Evolutionary conservation across 768 basidiomycete species (phyloP), one percentile per base, ranked within the genome.

Genomic region (Daedaleopsis sinensis): DNA sequence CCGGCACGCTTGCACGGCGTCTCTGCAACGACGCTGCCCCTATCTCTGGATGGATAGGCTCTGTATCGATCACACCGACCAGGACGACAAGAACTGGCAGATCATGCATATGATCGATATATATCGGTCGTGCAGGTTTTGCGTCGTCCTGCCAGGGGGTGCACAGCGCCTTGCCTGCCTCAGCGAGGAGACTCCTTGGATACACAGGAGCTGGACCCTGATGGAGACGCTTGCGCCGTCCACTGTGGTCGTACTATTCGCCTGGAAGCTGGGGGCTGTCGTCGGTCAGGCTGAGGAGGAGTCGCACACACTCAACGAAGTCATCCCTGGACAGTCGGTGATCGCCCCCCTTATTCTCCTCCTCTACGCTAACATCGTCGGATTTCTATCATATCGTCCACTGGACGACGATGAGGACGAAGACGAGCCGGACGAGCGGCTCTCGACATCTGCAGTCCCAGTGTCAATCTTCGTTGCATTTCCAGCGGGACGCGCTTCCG

Each of bases 131-230:
- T 58, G 56, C 16, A n/a, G 42, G 2, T 18, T 59, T 13, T 63
- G 62, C 39, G 21, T 63, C 12, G 53, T 63, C 15, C 47, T 63
- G 15, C 58, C 62, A 1, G 62, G 62, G 0, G 62, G 62, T 3
- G 18, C 59, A 23, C 57, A 32, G n/a, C 62, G 62, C 16, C 52
- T 63, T 8, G 62, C 52, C 9, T 47, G 52, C 2, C 37, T 63
- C 16, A 46, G 47, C 27, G 62, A 63, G 37, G 53, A 55, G 48
- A 63, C 62, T 21, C 15, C 57, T 13, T 63, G 62, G 62, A 63
- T 63, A 19, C 62, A 63, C 37, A 54, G 62, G 3, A 52, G 56
- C 37, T 63, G 62, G 62, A 63, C 62, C 16, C 54, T 63, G 11
- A 57, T 55, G 48, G 62, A 63, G 35, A 53, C 53, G 10, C 42